These are phyloP conservation scores for Xylaria grammica DNA, from an alignment of 495 filamentous ascomycete species.

Conservation along the genomic window DNA sequence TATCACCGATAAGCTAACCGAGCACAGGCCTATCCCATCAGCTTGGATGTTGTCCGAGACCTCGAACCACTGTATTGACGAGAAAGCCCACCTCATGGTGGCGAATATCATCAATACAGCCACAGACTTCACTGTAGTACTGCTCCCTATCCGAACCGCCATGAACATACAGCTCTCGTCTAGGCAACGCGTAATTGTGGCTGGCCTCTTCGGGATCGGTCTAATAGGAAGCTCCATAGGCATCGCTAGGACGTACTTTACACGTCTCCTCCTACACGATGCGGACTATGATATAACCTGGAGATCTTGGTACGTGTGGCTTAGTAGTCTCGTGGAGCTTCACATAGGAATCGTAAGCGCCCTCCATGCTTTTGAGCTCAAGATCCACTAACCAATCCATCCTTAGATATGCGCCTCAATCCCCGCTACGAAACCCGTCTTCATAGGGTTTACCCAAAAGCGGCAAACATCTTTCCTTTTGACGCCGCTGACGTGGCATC, in stretches of 20 bases:
- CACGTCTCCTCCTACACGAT: slow-evolving; percentile 26
- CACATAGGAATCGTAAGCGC: slow-evolving; percentile 63
- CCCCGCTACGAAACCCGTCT: slow-evolving; percentile 60
- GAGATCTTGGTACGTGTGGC: slow-evolving; percentile 58
- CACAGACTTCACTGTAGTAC: slow-evolving; percentile 62
- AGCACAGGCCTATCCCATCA: slow-evolving; percentile 55
- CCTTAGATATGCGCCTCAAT: slow-evolving; percentile 60
- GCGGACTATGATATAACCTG: slow-evolving; percentile 56
- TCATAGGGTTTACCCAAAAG: slow-evolving; percentile 27
- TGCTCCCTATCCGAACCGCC: slow-evolving; percentile 65
- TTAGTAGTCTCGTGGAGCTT: slow-evolving; percentile 61
- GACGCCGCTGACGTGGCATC: neutral
- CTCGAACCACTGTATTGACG: slow-evolving; percentile 55
- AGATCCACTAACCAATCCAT: slow-evolving; percentile 3
- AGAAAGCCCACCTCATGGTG: slow-evolving; percentile 54
- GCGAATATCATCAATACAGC: slow-evolving; percentile 64
- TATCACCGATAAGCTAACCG: neutral
- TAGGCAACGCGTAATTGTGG: slow-evolving; percentile 60
- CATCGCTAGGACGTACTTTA: slow-evolving; percentile 56
- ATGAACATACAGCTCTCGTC: slow-evolving; percentile 59
- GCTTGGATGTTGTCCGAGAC: slow-evolving; percentile 55
- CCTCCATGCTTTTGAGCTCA: neutral
- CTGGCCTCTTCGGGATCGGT: slow-evolving; percentile 63
- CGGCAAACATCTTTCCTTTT: neutral
- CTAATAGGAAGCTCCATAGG: slow-evolving; percentile 64